Base-by-base conservation (phyloP, 75 land plant genomes). In the Cupressus sempervirens region DNA sequence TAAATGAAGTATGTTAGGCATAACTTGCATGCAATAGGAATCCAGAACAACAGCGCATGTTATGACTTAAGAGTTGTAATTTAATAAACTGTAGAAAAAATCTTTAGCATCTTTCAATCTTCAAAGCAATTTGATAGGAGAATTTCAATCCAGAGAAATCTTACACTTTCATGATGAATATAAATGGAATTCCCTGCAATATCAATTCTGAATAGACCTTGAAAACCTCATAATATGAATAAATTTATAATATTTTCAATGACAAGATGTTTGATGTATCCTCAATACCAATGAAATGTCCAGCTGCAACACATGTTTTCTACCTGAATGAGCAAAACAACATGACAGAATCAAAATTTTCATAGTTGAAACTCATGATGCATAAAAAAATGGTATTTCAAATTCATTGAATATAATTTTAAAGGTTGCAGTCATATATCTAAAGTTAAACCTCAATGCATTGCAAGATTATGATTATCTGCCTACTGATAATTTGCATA, bases 161-260 rank as follows among this genome's bases (percentile, higher is more conserved):
- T n/a, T 70, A 70, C 73, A 70, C 73, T 70, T 70, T 70, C 73
- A 70, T 70, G 73, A 70, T 70, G 73, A 70, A 70, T 30, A 12
- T 11, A 70, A 30, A 29, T 29, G 34, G 73, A 30, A 9, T 30
- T 10, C 11, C 73, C 8, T 54, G 65, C 15, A 58, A 58, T 58
- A 70, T 0, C 34, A 70, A 30, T 70, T 70, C 34, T 1, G 12
- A 70, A 8, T 34, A 70, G 73, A 30, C 34, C 73, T 29, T 30
- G 34, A n/a, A 70, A 70, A 29, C n/a, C 73, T 29, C 9, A 13
- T 9, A 70, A 70, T 3, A 29, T 70, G 73, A 70, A n/a, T 29
- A 70, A 7, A 11, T 3, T 70, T 29, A 70, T 9, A 29, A 4
- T 58, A 58, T 58, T 30, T n/a, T 70, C 30, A 70, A 70, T 30